A percentile compares a stretch with the other conserved stretches of the same genome.
Evolutionary conservation across 179 eudicot species (phyloP).

Genomic region (Camellia oleifera): DNA sequence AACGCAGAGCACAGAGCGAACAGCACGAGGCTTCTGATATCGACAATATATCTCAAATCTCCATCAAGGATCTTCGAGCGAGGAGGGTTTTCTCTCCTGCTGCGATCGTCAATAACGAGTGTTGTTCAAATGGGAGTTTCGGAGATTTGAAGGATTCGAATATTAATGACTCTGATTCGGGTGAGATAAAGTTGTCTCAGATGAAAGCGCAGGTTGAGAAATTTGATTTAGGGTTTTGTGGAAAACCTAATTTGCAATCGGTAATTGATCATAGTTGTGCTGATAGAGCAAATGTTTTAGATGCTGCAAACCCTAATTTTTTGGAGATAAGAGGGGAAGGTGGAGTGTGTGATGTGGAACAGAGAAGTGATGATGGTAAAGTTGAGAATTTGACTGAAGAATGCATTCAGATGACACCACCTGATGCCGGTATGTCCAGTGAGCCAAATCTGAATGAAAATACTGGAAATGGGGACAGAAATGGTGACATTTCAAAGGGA

Average conservation of each 20-base stretch:
- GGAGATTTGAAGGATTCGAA: no score
- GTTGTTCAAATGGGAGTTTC: no score
- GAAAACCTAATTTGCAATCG: conserved; percentile 1
- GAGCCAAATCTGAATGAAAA: neutral
- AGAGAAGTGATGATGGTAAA: neutral
- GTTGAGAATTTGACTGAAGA: neutral
- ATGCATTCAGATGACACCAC: neutral
- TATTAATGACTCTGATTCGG: no score
- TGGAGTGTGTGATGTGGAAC: neutral
- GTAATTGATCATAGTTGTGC: neutral
- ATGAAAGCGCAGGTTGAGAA: conserved; percentile 6
- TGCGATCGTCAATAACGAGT: no score
- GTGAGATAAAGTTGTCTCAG: neutral
- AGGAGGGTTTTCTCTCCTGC: no score
- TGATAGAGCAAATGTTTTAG: neutral
- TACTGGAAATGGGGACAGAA: no score
- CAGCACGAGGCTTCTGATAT: no score
- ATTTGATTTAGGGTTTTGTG: conserved; percentile 13
- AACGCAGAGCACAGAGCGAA: no score
- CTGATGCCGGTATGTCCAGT: neutral
- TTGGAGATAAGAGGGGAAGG: neutral
- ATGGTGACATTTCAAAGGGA: neutral
- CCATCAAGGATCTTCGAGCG: no score
- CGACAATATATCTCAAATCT: no score
- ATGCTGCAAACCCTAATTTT: conserved; percentile 5